Evolutionary conservation across 2,329 filamentous ascomycete genomes (phyloP), one percentile per base, ranked within the genome.

Genomic region (Hirsutella thompsonii): DNA sequence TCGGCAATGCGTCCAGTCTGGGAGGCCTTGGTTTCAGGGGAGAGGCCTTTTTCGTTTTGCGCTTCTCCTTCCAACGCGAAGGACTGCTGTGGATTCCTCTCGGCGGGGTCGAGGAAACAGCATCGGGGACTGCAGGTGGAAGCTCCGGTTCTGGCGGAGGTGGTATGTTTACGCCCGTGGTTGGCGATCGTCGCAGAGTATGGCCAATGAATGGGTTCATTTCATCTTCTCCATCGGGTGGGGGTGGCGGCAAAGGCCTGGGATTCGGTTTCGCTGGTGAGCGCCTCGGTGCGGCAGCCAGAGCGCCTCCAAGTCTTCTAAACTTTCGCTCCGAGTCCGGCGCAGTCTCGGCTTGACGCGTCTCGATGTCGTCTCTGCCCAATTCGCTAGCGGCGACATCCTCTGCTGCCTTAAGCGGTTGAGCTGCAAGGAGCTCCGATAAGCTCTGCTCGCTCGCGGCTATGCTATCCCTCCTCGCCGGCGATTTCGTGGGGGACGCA

Each of bases 41-140:
- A 2, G 74, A 76, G 43, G 61, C 66, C 42, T 64, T 69, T 36
- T 64, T 53, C 1, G 53, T 54, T 41, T 55, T 63, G 44, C 40
- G 37, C 35, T 51, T 46, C 21, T 50, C 48, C 16, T 59, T 64
- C 49, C 68, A 63, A 49, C 64, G 65, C 3, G 70, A 73, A 0
- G 76, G 74, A 13, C 72, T 76, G 39, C 69, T 69, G 44, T 79
- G 76, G 21, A 81, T 80, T 1, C 76, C 77, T 18, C 62, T 55
- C 1, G 75, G 72, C 8, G 73, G 73, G 3, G 71, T 72, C 35
- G 67, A 71, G 21, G 74, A 64, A 1, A 72, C 61, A 0, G 70
- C 66, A 43, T 79, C 75, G 2, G 61, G 59, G 11, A 69, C 57
- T 0, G 74, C 74, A 0, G 74, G 74, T 3, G 80, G 81, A 5